Base-by-base conservation (phyloP, 495 filamentous ascomycete genomes). In the Tetracladium setigerum region DNA sequence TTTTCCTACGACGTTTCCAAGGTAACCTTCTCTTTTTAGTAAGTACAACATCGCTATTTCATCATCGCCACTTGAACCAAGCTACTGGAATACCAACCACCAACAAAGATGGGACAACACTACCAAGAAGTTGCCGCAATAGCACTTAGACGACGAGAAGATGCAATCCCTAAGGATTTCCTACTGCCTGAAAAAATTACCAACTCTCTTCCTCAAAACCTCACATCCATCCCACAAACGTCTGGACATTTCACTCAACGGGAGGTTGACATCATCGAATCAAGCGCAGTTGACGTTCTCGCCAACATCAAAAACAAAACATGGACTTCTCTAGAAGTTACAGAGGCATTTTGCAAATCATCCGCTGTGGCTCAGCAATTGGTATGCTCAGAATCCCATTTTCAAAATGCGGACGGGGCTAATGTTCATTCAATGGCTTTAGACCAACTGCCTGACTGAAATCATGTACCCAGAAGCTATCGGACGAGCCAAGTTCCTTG, bases 261-360 rank as follows among this genome's bases (percentile, higher is more conserved):
- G n/a, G 81, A 86, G 49, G 53, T 83, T 10, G 59, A 64, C 5
- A 82, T 84, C 16, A 84, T 80, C 1, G 79, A 83, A 54, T 55
- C 70, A 0, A 73, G 76, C 54, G 72, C 80, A 1, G 69, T 68
- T 2, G 67, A 62, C 11, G 60, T 83, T 14, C 56, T 77, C 7
- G 47, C 61, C 6, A 68, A 61, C 12, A 79, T 84, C 16, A 61
- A 60, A 5, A 60, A 49, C 5, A 61, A 67, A n/a, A 58, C 59
- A 44, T 66, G 75, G 45, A 80, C 66, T 30, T 67, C 71, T 22
- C 58, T 76, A 19, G 75, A 80, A 44, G 78, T 82, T 16, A 67
- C 68, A 11, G 64, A 58, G 24, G 76, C 70, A n/a, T 83, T 83
- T 57, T 79, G 75, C 58, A 85, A 84, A 65, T 70, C 54, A 6